Conservation (phyloP, 352 stramenopile genomes). For the Phytophthora capsici region DNA sequence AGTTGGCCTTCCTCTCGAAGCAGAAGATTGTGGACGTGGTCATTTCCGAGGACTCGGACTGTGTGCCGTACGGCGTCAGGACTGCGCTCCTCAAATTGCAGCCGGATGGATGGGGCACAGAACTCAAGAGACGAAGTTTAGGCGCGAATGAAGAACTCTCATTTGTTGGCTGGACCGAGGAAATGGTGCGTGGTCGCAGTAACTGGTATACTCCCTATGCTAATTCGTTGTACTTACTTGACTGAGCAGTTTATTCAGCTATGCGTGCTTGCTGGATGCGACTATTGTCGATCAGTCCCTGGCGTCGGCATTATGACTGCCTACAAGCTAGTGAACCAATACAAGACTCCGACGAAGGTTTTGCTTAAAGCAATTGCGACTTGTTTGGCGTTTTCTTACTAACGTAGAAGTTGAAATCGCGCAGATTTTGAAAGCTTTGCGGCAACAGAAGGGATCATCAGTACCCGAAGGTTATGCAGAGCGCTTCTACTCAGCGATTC, state of each 20-base stretch:
- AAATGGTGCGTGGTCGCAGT: slow-evolving; percentile 63
- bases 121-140: slow-evolving; percentile 86
- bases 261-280: slow-evolving; percentile 89
- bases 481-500: slow-evolving; percentile 67
- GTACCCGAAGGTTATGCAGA: slow-evolving; percentile 51
- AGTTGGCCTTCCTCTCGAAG: slow-evolving; percentile 94
- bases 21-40: slow-evolving; percentile 92
- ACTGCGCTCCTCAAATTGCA: slow-evolving; percentile 95
- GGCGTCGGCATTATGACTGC: slow-evolving; percentile 86
- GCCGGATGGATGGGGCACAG: slow-evolving; percentile 81
- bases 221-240: slow-evolving; percentile 3
- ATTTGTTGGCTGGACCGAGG: slow-evolving; percentile 86
- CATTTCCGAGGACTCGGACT: slow-evolving; percentile 97
- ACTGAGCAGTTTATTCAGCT: slow-evolving; percentile 71
- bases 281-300: slow-evolving; percentile 85
- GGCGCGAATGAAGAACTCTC: slow-evolving; percentile 83
- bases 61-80: slow-evolving; percentile 93
- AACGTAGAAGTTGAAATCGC: background rate
- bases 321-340: slow-evolving; percentile 71
- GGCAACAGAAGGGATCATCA: slow-evolving; percentile 48
- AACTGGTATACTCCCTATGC: background rate
- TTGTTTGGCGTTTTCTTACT: background rate
- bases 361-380: background rate
- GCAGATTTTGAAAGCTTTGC: slow-evolving; percentile 65
- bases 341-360: slow-evolving; percentile 63